Percentiles rank a stretch among this genome's conserved stretches.
These are phyloP conservation scores for Pyrenochaeta sp. DNA, from an alignment of 2,329 filamentous ascomycete species.

Conservation along the genomic window DNA sequence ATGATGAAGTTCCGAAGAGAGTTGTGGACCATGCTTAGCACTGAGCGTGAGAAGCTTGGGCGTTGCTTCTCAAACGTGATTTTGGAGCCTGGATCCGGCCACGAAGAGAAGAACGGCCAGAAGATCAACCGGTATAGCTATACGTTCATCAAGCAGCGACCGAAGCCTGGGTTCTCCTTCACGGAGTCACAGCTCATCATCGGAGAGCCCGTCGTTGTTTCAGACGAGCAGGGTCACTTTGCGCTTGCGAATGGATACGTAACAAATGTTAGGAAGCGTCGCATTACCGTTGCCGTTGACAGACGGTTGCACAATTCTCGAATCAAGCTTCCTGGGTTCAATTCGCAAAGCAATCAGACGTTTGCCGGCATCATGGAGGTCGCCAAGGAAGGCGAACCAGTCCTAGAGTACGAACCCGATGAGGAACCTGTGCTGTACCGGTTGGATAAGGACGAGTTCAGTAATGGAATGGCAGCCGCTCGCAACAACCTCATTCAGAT, in stretches of 20 bases:
- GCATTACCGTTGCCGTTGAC: conserved; percentile 90
- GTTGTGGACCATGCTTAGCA: conserved; percentile 94
- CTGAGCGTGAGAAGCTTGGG: conserved; percentile 84
- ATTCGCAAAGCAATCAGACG: conserved; percentile 78
- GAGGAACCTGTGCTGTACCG: conserved; percentile 74
- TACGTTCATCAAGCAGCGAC: conserved; percentile 76
- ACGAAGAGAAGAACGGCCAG: conserved; percentile 72
- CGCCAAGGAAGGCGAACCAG: conserved; percentile 59
- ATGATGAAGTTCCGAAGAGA: conserved; percentile 86
- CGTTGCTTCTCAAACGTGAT: conserved; percentile 90
- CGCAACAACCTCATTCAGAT: conserved; percentile 93
- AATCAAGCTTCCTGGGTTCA: conserved; percentile 76
- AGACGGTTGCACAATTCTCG: conserved; percentile 87
- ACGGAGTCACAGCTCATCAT: conserved; percentile 85
- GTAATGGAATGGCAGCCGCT: conserved; percentile 94
- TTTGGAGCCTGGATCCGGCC: conserved; percentile 78
- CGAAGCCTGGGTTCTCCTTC: conserved; percentile 76
- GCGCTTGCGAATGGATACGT: conserved; percentile 93
- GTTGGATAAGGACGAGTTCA: conserved; percentile 97
- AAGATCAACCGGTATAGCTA: conserved; percentile 95
- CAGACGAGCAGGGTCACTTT: conserved; percentile 94
- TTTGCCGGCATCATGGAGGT: conserved; percentile 95
- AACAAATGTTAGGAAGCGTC: conserved; percentile 74
- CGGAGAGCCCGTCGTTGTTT: conserved; percentile 95
- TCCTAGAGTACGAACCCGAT: conserved; percentile 50